These are phyloP conservation scores for Chrysanthemum makinoi DNA, from an alignment of 129 eudicot species.

Conservation along the genomic window DNA sequence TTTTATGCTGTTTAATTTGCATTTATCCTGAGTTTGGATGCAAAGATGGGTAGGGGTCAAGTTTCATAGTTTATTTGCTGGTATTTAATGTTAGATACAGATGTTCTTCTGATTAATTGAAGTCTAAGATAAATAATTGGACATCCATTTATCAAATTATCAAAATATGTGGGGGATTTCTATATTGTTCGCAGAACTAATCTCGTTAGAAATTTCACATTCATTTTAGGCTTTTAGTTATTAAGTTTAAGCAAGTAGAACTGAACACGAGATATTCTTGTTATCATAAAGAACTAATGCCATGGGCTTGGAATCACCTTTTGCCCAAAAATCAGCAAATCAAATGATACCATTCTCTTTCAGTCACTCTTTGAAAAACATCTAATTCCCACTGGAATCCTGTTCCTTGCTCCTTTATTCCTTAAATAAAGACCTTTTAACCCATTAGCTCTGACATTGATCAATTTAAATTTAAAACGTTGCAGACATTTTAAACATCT, in stretches of 20 bases:
- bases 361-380: constrained; percentile 24
- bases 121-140: too few relatives aligned
- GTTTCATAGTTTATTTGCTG: not conserved
- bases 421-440: constrained; percentile 7
- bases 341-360: constrained; percentile 22
- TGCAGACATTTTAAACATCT: not conserved
- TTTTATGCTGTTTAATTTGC: not conserved
- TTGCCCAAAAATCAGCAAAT: constrained; percentile 15
- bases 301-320: constrained; percentile 24
- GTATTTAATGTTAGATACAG: too few relatives aligned
- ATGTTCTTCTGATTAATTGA: too few relatives aligned
- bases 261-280: not conserved
- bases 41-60: not conserved
- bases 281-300: constrained; percentile 18
- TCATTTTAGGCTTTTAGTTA: not conserved
- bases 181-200: not conserved
- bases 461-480: not conserved
- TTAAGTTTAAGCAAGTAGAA: not conserved
- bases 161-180: not conserved
- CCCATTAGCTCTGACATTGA: not conserved
- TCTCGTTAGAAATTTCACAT: not conserved
- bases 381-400: constrained; percentile 34
- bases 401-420: constrained; percentile 43
- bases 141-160: not conserved
- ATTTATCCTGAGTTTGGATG: not conserved